These are phyloP conservation scores for Colletotrichum orchidophilum DNA, from an alignment of 2,329 filamentous ascomycete species.

Conservation along the genomic window DNA sequence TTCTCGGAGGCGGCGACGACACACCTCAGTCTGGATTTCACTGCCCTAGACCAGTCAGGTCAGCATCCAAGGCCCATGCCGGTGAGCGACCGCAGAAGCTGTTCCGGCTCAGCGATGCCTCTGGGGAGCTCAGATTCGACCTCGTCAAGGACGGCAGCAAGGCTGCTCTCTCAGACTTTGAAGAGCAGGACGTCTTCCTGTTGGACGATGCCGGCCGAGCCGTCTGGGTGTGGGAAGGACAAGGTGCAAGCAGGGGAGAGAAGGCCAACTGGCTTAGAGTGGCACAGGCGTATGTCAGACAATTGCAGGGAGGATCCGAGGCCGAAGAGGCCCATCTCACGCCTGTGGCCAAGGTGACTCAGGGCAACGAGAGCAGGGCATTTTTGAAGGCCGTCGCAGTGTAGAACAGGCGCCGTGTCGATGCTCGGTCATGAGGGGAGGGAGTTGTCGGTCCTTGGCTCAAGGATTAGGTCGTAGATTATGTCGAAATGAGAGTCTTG, in stretches of 20 bases:
- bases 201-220: conserved; percentile 64
- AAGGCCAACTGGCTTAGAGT: conserved; percentile 69
- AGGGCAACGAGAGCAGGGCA: conserved; percentile 63
- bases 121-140: conserved; percentile 65
- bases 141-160: conserved; percentile 64
- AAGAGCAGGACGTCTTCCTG: conserved; percentile 70
- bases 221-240: conserved; percentile 75
- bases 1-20: conserved; percentile 60
- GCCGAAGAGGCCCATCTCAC: conserved; percentile 51
- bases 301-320: conserved; percentile 46
- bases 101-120: conserved; percentile 71
- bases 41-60: conserved; percentile 51
- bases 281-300: conserved; percentile 63
- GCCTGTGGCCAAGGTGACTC: conserved; percentile 65
- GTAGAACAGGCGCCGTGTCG: conserved; percentile 12
- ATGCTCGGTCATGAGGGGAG: neutral
- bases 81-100: conserved; percentile 52
- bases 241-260: conserved; percentile 65
- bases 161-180: conserved; percentile 59
- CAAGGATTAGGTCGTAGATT: neutral
- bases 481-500: neutral
- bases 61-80: conserved; percentile 36
- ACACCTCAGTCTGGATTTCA: conserved; percentile 51
- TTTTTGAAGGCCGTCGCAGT: conserved; percentile 59
- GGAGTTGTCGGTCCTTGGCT: neutral